Conservation (phyloP, 768 basidiomycete species). For the Podaxis sp. region DNA sequence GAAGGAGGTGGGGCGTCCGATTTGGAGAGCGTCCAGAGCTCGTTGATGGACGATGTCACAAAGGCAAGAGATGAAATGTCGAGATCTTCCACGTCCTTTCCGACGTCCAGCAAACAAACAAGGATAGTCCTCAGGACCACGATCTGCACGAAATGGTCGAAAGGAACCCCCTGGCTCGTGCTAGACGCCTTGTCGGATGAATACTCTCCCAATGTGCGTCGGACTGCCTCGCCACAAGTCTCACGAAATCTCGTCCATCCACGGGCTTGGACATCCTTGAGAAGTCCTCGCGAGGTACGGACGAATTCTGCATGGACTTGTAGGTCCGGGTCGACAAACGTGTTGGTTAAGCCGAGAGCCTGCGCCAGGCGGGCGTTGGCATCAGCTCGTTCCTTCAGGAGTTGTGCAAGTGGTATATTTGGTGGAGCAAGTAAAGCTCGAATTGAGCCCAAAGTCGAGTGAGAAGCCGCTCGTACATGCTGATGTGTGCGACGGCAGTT, state of each 20-base stretch:
- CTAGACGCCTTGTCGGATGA: background rate
- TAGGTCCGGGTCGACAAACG: conserved; percentile 46
- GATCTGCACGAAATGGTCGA: conserved; percentile 43
- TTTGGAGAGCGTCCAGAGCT: conserved; percentile 49
- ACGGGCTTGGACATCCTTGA: conserved; percentile 25
- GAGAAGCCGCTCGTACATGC: background rate
- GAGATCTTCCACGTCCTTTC: conserved; percentile 29
- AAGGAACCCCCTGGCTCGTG: conserved; percentile 20
- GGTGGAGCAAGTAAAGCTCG: conserved; percentile 18
- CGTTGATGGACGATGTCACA: conserved; percentile 42
- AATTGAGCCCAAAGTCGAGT: conserved; percentile 11
- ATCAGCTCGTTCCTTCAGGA: conserved; percentile 31
- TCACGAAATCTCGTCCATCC: conserved; percentile 36
- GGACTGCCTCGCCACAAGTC: conserved; percentile 30
- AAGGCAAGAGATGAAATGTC: conserved; percentile 30
- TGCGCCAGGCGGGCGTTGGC: conserved; percentile 35
- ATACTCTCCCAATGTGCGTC: conserved; percentile 20
- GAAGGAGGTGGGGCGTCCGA: conserved; percentile 28
- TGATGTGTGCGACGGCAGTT: background rate
- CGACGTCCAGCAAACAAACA: conserved; percentile 38
- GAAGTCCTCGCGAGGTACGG: conserved; percentile 25
- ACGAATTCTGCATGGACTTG: conserved; percentile 37
- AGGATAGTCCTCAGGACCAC: conserved; percentile 44
- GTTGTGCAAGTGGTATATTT: conserved; percentile 11
- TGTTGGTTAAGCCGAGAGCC: conserved; percentile 42